Percentiles rank a stretch among this genome's conserved stretches.
Conservation (phyloP, 192 early-diverging fungal species). For the Fimicolochytrium jonesii region DNA sequence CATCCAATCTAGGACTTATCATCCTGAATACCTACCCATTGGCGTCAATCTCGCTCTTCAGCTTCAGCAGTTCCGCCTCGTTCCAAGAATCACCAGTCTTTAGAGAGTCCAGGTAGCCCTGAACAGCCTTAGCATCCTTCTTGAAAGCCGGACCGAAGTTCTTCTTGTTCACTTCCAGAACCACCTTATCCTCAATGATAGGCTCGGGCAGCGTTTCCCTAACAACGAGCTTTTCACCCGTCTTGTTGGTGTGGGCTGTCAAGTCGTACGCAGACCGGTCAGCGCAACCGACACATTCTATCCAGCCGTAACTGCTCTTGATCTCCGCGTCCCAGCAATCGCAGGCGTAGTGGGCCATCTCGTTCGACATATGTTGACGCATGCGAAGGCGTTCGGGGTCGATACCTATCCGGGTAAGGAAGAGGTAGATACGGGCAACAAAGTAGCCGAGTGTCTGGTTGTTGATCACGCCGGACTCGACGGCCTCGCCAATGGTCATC, state of each 20-base stretch:
- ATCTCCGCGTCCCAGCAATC: slow-evolving; percentile 98
- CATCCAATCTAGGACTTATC: too few species aligned
- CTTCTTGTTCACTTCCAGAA: slow-evolving; percentile 83
- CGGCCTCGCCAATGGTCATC: slow-evolving; percentile 89
- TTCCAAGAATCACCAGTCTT: slow-evolving; percentile 32
- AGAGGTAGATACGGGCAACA: slow-evolving; percentile 88
- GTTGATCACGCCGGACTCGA: slow-evolving; percentile 78
- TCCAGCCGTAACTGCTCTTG: slow-evolving; percentile 91
- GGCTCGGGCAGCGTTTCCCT: slow-evolving; percentile 84
- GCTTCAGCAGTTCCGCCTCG: slow-evolving; percentile 51
- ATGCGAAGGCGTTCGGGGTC: slow-evolving; percentile 81
- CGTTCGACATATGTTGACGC: slow-evolving; percentile 98
- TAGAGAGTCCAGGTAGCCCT: slow-evolving; percentile 67
- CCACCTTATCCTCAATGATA: slow-evolving; percentile 64
- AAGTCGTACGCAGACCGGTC: slow-evolving; percentile 98
- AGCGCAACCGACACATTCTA: slow-evolving; percentile 99
- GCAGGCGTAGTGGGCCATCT: slow-evolving; percentile 99
- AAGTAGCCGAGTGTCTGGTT: slow-evolving; percentile 99
- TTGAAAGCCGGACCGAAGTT: slow-evolving; percentile 91
- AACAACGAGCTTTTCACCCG: slow-evolving; percentile 92
- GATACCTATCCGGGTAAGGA: slow-evolving; percentile 87
- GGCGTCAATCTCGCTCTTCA: slow-evolving; percentile 45
- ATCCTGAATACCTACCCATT: too few species aligned
- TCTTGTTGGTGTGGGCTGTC: slow-evolving; percentile 80
- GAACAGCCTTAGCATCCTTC: slow-evolving; percentile 84